Evolutionary conservation across 2,329 filamentous ascomycete genomes (phyloP), one percentile per base, ranked within the genome.

Genomic region (Stylonectria norvegica): DNA sequence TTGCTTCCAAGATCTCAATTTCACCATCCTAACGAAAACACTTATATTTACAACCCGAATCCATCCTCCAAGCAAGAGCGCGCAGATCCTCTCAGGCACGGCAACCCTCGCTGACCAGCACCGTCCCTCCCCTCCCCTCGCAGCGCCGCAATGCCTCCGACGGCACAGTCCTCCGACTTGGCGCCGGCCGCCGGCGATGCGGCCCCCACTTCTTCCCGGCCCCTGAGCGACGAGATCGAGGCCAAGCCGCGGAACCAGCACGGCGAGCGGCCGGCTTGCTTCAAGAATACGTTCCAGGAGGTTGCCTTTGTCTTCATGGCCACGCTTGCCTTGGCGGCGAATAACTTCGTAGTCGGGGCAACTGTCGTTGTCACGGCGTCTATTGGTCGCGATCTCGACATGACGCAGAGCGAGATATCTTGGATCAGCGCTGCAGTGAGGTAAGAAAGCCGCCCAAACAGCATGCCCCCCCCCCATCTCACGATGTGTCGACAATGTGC

Each of bases 361-460:
- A 71, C 78, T 4, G 72, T 80, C 3, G 81, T 84, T 43, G 78
- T 83, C 44, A 80, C 79, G 2, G 76, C 76, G 1, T 76, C 76
- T 36, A 80, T 84, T 34, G 79, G 74, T 2, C 56, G 61, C 11
- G 77, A 83, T 45, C 59, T 85, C 39, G 55, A 68, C 32, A 85
- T 86, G 81, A 77, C 73, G 3, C 78, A 76, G 33, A 76, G 79
- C 2, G 72, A 86, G 53, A 76, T 86, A 17, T 82, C 81, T 1
- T 86, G 82, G 81, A 79, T 85, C 45, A 72, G 71, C 33, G 80
- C 80, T 6, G 73, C 80, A n/a, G 70, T 76, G 27, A 76, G 76
- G 65, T 52, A 22, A 47, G 52, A 28, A 10, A 35, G 20, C 1
- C 5, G 25, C 17, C 7, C 1, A 2, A 5, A 10, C 33, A 14